Evolutionary conservation across 805 yeast species (phyloP), one percentile per base, ranked within the genome.

Genomic region (Candida argentea): DNA sequence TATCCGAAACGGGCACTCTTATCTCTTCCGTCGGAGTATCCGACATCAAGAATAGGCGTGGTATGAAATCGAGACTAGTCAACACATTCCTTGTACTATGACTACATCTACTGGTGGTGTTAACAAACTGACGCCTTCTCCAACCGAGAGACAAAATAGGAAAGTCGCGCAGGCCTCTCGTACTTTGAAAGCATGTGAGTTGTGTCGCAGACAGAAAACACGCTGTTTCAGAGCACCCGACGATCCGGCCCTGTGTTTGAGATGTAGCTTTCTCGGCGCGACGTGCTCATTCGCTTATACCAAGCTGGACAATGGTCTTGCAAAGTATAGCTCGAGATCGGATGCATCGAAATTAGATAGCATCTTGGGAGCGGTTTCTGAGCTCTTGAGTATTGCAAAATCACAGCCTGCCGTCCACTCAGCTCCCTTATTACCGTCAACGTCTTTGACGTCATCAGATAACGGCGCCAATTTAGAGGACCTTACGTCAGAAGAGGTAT

Each of bases 281-380:
- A 51, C 46, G 14, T 78, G 86, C 40, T 69, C 76, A 5, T 68
- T 75, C 38, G 67, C 56, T n/a, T n/a, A n/a, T n/a, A n/a, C n/a
- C n/a, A n/a, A n/a, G 32, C 49, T 16, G 13, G 28, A 23, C 20
- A 24, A 24, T 38, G 18, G 53, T 46, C 13, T 14, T 10, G 26
- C 11, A 5, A 22, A 14, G 10, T 6, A 22, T 10, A 13, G 14
- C 16, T 9, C 17, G 24, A 25, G 10, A 35, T 22, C 29, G 16
- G 17, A 20, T 12, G 11, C 19, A 18, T 22, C 16, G 18, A 55
- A 57, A 29, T 33, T 60, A 18, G 56, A 52, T 30, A 31, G 41
- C 24, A 52, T 64, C 3, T 53, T 59, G 27, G 37, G 38, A 10
- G 62, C 61, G 10, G 49, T 64, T 7, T 40, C 40, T 14, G 61